These are phyloP conservation scores for Fusarium acutatum DNA, from an alignment of 2,329 filamentous ascomycete genomes.

Conservation along the genomic window DNA sequence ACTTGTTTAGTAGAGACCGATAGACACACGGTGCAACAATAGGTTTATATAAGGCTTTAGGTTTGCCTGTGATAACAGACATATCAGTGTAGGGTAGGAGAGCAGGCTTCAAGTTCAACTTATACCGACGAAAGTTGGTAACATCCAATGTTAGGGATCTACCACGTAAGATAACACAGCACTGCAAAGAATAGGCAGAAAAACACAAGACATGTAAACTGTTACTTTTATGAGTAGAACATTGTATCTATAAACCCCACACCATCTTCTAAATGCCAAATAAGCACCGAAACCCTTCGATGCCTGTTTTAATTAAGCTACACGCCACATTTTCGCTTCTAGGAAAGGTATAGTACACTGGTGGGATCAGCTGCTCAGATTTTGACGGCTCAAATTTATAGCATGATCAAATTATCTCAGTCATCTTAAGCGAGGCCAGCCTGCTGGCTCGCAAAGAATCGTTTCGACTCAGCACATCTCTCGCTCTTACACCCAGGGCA, in stretches of 20 bases:
- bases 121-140: not conserved
- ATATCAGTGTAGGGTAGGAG: not conserved
- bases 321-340: conserved; percentile 1
- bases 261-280: not conserved
- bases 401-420: not conserved
- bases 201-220: not conserved
- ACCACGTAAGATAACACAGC: not conserved
- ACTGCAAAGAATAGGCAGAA: not conserved
- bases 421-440: conserved; percentile 30
- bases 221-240: not conserved
- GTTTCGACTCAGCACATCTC: conserved; percentile 80
- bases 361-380: not conserved
- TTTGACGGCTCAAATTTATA: not conserved
- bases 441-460: conserved; percentile 65
- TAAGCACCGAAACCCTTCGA: not conserved
- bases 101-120: not conserved
- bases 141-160: not conserved
- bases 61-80: not conserved
- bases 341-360: conserved; percentile 31
- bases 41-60: not conserved
- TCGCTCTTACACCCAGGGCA: conserved; percentile 95
- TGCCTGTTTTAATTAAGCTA: conserved; percentile 21
- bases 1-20: not conserved
- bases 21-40: too few relatives aligned
- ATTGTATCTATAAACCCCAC: conserved; percentile 8